Percentiles rank a stretch among this genome's conserved stretches.
Evolutionary conservation across 305 asterid genomes (phyloP).

Genomic region (Fraxinus nigra): DNA sequence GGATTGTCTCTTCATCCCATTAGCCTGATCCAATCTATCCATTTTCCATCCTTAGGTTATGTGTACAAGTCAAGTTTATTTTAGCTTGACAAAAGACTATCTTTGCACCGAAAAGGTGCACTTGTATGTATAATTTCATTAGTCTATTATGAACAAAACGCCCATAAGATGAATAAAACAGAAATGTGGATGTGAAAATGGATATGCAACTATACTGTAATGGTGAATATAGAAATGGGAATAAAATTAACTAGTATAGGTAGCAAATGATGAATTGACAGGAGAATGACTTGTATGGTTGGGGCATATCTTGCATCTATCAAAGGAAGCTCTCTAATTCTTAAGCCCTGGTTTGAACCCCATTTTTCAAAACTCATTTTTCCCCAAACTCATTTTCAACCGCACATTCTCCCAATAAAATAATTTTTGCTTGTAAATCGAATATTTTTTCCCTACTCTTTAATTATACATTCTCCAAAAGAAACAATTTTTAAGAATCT

Average conservation of each 20-base stretch:
- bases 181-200: neutral
- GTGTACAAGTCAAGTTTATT: neutral
- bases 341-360: neutral
- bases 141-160: neutral
- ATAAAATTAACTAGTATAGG: neutral
- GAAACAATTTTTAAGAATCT: neutral
- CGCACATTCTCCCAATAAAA: neutral
- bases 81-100: neutral
- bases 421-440: neutral
- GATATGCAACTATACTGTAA: neutral
- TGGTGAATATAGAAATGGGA: neutral
- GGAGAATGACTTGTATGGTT: neutral
- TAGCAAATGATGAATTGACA: neutral
- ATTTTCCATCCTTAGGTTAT: neutral
- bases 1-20: neutral
- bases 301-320: neutral
- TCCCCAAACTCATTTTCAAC: neutral
- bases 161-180: neutral
- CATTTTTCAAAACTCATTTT: neutral
- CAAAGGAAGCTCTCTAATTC: neutral
- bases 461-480: neutral
- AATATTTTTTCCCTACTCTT: neutral
- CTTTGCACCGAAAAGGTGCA: neutral
- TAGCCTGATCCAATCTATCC: neutral
- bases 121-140: constrained; percentile 13